Conservation (phyloP, 345 rosid genomes). For the Boechera divaricarpa region DNA sequence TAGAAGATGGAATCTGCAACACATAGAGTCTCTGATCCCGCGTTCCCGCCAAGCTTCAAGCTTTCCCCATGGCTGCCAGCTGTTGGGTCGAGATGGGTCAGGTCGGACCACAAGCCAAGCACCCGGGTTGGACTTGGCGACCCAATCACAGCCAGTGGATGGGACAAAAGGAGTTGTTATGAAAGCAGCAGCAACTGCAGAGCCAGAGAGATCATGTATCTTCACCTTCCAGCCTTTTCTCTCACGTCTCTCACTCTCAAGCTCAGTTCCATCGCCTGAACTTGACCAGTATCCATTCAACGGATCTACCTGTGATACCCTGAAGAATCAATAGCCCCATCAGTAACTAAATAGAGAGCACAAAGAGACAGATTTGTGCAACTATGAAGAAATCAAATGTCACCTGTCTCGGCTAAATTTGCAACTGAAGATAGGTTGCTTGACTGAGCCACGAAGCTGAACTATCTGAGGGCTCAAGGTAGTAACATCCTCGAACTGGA, state of each 20-base stretch:
- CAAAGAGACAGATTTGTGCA: background rate
- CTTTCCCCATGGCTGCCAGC: constrained; percentile 99
- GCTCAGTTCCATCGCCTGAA: constrained; percentile 53
- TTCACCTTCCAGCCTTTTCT: constrained; percentile 99
- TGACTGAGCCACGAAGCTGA: constrained; percentile 90
- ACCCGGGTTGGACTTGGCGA: constrained; percentile 95
- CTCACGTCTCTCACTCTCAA: constrained; percentile 80
- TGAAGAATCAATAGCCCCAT: constrained; percentile 45
- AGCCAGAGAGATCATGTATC: constrained; percentile 95
- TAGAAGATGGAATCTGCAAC: constrained; percentile 85
- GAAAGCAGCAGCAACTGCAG: constrained; percentile 97
- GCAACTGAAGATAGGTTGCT: constrained; percentile 96
- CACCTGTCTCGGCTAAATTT: constrained; percentile 93
- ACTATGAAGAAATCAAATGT: background rate
- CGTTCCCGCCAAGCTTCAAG: constrained; percentile 98
- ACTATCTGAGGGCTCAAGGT: constrained; percentile 88
- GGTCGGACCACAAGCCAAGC: constrained; percentile 94
- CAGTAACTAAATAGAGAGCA: constrained; percentile 20
- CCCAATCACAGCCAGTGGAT: constrained; percentile 96
- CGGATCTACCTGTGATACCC: constrained; percentile 74
- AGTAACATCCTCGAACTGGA: constrained; percentile 91
- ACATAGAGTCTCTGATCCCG: constrained; percentile 81
- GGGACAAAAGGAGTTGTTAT: constrained; percentile 98
- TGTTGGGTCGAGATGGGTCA: constrained; percentile 75
- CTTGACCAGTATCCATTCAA: constrained; percentile 69